These are phyloP conservation scores for Aspergillus fischeri DNA, from an alignment of 2,329 filamentous ascomycete species.

Conservation along the genomic window DNA sequence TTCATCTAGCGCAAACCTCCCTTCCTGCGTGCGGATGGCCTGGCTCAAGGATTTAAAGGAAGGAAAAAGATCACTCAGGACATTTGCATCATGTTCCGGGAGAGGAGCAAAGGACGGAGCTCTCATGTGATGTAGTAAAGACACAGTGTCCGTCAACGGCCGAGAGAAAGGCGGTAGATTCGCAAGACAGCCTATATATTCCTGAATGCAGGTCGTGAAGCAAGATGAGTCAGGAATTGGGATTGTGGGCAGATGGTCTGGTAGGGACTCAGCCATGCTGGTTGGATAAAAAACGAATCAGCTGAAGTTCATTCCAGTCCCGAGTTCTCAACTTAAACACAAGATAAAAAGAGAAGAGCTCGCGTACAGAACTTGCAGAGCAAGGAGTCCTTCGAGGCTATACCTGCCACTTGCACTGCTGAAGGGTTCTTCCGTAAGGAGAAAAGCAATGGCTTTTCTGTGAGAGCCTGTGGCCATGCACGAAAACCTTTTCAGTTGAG, in stretches of 20 bases:
- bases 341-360: not conserved
- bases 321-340: not conserved
- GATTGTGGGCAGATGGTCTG: constrained; percentile 25
- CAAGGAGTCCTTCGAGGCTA: constrained; percentile 16
- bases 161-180: constrained; percentile 14
- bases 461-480: not conserved
- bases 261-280: constrained; percentile 20
- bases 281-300: constrained; percentile 4
- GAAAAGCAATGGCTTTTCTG: constrained; percentile 17
- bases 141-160: constrained; percentile 11
- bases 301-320: not conserved
- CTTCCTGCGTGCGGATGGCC: constrained; percentile 14
- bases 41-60: constrained; percentile 18
- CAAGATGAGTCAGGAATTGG: constrained; percentile 25
- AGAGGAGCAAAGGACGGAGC: constrained; percentile 17
- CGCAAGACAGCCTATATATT: constrained; percentile 35
- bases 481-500: constrained; percentile 15
- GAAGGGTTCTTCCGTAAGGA: constrained; percentile 21
- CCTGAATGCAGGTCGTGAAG: constrained; percentile 18
- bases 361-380: constrained; percentile 24
- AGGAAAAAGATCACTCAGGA: constrained; percentile 30
- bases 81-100: constrained; percentile 25
- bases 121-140: constrained; percentile 17
- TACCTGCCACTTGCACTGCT: constrained; percentile 15
- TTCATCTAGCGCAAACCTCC: constrained; percentile 23